Evolutionary conservation across 306 rosid genomes (phyloP), one percentile per base, ranked within the genome.

Genomic region (Gleditsia sinensis): DNA sequence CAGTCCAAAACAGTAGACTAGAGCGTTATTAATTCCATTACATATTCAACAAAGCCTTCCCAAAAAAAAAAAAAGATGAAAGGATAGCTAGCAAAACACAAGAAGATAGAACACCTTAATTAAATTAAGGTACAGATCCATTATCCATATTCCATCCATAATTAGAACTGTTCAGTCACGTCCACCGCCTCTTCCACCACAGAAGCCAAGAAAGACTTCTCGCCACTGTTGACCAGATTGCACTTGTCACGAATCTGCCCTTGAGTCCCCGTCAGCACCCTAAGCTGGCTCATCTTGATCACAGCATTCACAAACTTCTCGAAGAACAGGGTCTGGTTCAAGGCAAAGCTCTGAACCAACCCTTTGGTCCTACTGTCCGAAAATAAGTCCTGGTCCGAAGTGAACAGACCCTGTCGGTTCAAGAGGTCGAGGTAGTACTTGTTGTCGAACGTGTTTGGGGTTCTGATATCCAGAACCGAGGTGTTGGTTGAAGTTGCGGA

Each of bases 331-430:
- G 63, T 32, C 70, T 86, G 74, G 21, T 89, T 6, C 0, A 75
- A 25, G 1, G 91, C 91, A 50, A 86, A 89, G 37, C 46, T 32
- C 9, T 42, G 75, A 14, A 89, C 94, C 6, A 79, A 83, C 40
- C 67, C 82, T 45, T 43, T 83, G 0, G 91, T 89, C 54, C 72
- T 51, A 0, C 21, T 4, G 14, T 74, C 24, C 0, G 40, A 53
- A 11, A 79, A 86, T 23, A 86, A 20, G 54, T 86, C 94, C 61
- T 86, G 91, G 65, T 86, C 94, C 0, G 94, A 89, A 1, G 81
- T 81, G 71, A 89, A 85, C 9, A 83, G 50, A 0, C 91, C 94
- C 17, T 86, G 86, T 6, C 77, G 79, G 75, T 79, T 81, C 87
- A 86, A 14, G 36, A 89, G 88, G 75, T 89, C 70, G 2, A 89